Evolutionary conservation across 208 protist species (phyloP).

Genomic region (Wallacemonas sp.): DNA sequence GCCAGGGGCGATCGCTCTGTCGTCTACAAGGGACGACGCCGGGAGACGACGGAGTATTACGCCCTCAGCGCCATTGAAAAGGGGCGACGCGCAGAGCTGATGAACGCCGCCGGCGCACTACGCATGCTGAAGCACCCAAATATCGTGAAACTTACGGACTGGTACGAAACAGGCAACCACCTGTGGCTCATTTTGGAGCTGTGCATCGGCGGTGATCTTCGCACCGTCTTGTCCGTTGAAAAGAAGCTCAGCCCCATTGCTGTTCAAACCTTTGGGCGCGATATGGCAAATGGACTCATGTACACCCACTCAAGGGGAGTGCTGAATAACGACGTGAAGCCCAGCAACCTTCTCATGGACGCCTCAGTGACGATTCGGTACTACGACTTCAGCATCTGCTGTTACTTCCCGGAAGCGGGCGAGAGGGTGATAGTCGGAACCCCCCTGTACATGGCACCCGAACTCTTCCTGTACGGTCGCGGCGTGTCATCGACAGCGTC

Average conservation of each 20-base stretch:
- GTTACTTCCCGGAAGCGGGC: conserved; percentile 46
- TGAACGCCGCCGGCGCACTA: conserved; percentile 87
- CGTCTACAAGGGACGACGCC: conserved; percentile 94
- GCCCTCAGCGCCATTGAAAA: conserved; percentile 96
- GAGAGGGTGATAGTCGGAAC: conserved; percentile 65
- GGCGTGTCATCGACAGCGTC: conserved; percentile 80
- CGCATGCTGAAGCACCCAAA: conserved; percentile 77
- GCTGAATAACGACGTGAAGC: conserved; percentile 92
- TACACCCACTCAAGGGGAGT: conserved; percentile 91
- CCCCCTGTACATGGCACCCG: conserved; percentile 94
- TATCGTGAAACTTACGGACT: conserved; percentile 93
- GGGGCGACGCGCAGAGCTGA: conserved; percentile 73
- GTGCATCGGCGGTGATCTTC: conserved; percentile 92
- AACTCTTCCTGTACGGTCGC: conserved; percentile 80
- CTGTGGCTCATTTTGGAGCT: conserved; percentile 96
- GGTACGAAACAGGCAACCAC: conserved; percentile 97
- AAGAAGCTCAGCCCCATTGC: conserved; percentile 59
- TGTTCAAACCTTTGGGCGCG: conserved; percentile 79
- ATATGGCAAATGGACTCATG: conserved; percentile 88
- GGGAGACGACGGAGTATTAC: conserved; percentile 92
- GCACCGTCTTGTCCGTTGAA: conserved; percentile 73
- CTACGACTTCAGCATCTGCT: conserved; percentile 91
- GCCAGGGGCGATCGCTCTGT: conserved; percentile 81
- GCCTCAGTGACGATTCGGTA: conserved; percentile 88
- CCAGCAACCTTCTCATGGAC: conserved; percentile 94